Evolutionary conservation across 2,329 filamentous ascomycete species (phyloP).

Genomic region (Colletotrichum camelliae): DNA sequence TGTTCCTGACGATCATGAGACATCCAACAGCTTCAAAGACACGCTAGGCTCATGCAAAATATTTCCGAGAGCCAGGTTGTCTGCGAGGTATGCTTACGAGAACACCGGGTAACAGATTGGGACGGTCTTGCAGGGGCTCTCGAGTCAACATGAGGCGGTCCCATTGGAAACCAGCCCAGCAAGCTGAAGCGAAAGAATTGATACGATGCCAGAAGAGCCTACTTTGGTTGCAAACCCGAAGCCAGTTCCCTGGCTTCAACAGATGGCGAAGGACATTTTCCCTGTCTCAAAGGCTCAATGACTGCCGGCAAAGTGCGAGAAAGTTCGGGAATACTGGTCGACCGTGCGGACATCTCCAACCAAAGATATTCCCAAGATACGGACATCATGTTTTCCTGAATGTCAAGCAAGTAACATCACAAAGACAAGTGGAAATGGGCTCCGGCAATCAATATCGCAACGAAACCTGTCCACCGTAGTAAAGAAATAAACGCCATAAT

Average conservation of each 20-base stretch:
- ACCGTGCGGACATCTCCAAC: neutral
- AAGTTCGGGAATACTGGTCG: neutral
- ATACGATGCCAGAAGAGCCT: neutral
- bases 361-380: neutral
- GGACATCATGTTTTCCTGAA: neutral
- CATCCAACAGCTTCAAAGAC: neutral
- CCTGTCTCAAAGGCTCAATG: neutral
- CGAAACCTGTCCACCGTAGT: fast-evolving
- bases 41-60: neutral
- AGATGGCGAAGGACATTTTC: neutral
- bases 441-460: neutral
- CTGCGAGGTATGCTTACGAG: neutral
- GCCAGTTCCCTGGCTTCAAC: neutral
- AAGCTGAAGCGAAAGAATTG: neutral
- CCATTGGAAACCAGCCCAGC: neutral
- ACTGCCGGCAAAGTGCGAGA: neutral
- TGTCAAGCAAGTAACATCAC: neutral
- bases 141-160: neutral
- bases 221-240: neutral
- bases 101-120: neutral
- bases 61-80: neutral
- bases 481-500: neutral
- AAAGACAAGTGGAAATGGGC: neutral
- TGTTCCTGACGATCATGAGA: neutral
- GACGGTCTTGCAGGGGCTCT: neutral